Conservation (phyloP, 371 early-diverging fungal genomes). For the Saksenaea oblongispora region DNA sequence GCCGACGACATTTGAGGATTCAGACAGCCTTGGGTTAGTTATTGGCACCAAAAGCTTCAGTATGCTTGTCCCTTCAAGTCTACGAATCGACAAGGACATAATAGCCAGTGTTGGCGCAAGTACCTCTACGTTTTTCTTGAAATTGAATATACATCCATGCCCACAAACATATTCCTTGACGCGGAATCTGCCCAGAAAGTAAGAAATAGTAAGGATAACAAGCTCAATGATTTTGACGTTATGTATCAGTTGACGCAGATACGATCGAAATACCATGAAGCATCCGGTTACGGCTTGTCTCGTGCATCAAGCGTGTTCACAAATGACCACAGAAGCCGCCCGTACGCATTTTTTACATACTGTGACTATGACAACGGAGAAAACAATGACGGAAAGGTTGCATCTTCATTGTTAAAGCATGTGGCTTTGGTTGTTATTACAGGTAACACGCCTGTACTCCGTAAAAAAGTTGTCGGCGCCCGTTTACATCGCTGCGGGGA, state of each 20-base stretch:
- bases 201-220: not conserved
- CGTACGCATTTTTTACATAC: not conserved
- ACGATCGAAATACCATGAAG: not conserved
- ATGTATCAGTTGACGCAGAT: not conserved
- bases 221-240: not conserved
- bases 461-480: not conserved
- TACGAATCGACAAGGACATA: conserved; percentile 3
- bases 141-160: not conserved
- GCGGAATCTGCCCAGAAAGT: not conserved
- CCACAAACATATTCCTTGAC: not conserved
- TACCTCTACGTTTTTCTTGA: not conserved
- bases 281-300: not conserved
- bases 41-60: conserved; percentile 1
- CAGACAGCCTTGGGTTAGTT: not conserved
- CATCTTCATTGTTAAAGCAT: not conserved
- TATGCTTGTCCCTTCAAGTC: conserved; percentile 3
- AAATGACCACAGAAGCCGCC: not conserved
- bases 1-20: no score
- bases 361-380: not conserved
- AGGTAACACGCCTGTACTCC: not conserved
- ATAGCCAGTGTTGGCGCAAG: not conserved
- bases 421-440: not conserved
- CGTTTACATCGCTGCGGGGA: not conserved
- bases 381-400: not conserved
- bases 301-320: not conserved